Evolutionary conservation across 1,284 basidiomycete species (phyloP).

Genomic region (Sporisorium exsertum): DNA sequence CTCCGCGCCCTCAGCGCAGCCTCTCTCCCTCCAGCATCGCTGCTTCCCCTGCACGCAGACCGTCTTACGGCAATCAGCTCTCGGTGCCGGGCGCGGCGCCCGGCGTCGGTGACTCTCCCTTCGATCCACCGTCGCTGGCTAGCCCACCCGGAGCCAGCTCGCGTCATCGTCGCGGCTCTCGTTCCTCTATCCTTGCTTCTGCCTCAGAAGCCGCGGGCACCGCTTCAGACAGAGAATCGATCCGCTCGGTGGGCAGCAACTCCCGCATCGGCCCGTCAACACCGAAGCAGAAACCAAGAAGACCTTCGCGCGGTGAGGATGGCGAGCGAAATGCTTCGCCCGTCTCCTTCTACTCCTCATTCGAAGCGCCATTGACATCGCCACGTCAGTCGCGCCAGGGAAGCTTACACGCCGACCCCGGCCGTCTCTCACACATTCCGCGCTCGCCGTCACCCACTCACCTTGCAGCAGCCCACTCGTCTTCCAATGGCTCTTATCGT

Average conservation of each 20-base stretch:
- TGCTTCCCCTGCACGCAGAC: conserved; percentile 15
- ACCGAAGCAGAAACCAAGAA: conserved; percentile 16
- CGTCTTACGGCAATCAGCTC: conserved; percentile 30
- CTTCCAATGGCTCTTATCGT: background rate
- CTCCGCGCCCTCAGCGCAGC: conserved; percentile 32
- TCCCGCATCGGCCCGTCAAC: conserved; percentile 25
- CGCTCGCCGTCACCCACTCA: conserved; percentile 1
- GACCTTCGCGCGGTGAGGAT: conserved; percentile 18
- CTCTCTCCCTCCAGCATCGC: conserved; percentile 20
- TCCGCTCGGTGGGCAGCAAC: conserved; percentile 36
- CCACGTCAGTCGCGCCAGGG: conserved; percentile 27
- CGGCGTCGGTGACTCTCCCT: conserved; percentile 11
- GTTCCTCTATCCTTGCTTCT: conserved; percentile 42
- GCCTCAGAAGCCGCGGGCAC: conserved; percentile 27
- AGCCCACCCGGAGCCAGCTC: conserved; percentile 18
- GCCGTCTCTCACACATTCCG: background rate
- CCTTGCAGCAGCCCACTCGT: conserved; percentile 1
- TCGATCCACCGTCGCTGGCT: conserved; percentile 7
- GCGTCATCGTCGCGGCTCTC: conserved; percentile 36
- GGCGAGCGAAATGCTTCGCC: conserved; percentile 28
- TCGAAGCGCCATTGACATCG: conserved; percentile 23
- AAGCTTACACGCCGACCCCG: conserved; percentile 17
- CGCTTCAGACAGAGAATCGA: conserved; percentile 29
- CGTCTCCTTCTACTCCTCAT: conserved; percentile 41
- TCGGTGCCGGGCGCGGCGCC: conserved; percentile 28